A percentile compares a stretch with the other conserved stretches of the same genome.
Conservation (phyloP, 352 stramenopile genomes). For the Phytopythium kandeliae region DNA sequence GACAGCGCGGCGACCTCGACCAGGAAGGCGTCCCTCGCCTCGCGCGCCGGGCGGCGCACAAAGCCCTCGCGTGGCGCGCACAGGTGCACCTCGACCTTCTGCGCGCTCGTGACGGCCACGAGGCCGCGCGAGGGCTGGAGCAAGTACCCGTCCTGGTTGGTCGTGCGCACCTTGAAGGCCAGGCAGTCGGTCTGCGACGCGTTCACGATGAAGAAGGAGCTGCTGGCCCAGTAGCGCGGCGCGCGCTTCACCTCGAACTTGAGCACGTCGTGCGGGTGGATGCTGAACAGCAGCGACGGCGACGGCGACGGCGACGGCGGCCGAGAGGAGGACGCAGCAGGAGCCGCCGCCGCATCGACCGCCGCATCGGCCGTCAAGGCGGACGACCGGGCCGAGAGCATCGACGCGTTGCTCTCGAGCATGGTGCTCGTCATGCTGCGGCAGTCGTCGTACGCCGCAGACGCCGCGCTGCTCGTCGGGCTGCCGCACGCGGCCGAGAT, state of each 20-base stretch:
- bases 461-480: slow-evolving; percentile 3
- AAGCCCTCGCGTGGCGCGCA: slow-evolving; percentile 27
- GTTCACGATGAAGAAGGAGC: slow-evolving; percentile 63
- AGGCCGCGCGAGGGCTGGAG: slow-evolving; percentile 67
- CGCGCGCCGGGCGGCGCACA: slow-evolving; percentile 36
- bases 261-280: slow-evolving; percentile 38
- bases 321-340: slow-evolving; percentile 4
- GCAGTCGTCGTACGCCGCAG: slow-evolving; percentile 3
- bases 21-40: slow-evolving; percentile 66
- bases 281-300: slow-evolving; percentile 23
- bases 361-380: no score
- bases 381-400: slow-evolving; percentile 15
- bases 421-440: slow-evolving; percentile 17
- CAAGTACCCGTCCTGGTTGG: slow-evolving; percentile 69
- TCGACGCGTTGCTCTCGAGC: slow-evolving; percentile 19
- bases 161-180: slow-evolving; percentile 76
- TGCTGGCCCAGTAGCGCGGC: slow-evolving; percentile 24
- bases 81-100: slow-evolving; percentile 54
- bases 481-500: neutral
- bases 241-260: slow-evolving; percentile 33
- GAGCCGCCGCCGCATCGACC: no score
- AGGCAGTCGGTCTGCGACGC: slow-evolving; percentile 40
- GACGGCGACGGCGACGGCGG: neutral
- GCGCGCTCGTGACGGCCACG: slow-evolving; percentile 48
- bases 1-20: slow-evolving; percentile 59